Evolutionary conservation across 1,284 basidiomycete species (phyloP).

Genomic region (Apiotrichum porosum): DNA sequence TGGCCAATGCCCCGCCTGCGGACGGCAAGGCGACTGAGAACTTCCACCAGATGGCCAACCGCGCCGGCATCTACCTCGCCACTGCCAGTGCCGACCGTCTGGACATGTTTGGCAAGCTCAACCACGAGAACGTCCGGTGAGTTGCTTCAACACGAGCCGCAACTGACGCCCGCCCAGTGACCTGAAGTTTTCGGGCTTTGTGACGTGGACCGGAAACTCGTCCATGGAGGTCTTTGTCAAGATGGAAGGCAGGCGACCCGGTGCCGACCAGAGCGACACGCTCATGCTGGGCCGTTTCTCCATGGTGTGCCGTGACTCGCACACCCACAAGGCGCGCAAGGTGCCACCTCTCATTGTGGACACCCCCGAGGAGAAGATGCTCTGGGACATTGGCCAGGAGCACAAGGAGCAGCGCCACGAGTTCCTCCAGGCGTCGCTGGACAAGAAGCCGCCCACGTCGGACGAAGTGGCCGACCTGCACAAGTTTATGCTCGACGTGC

Average conservation of each 20-base stretch:
- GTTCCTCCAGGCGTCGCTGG: constrained; percentile 57
- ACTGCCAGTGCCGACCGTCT: constrained; percentile 71
- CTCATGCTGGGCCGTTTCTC: constrained; percentile 59
- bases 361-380: constrained; percentile 59
- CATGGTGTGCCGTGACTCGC: constrained; percentile 73
- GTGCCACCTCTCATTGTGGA: constrained; percentile 63
- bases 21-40: constrained; percentile 24
- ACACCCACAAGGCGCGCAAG: constrained; percentile 59
- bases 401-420: constrained; percentile 58
- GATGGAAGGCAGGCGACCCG: constrained; percentile 61
- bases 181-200: constrained; percentile 68
- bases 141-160: too few relatives aligned
- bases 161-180: constrained; percentile 52
- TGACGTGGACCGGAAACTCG: constrained; percentile 68
- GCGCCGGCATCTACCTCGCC: constrained; percentile 71
- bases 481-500: constrained; percentile 59
- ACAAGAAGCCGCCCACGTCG: constrained; percentile 66
- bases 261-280: constrained; percentile 56
- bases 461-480: constrained; percentile 65
- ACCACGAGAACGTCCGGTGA: constrained; percentile 48
- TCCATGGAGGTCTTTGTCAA: constrained; percentile 78
- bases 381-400: constrained; percentile 63
- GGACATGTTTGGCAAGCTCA: constrained; percentile 46
- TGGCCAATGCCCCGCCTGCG: constrained; percentile 35
- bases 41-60: constrained; percentile 55